Evolutionary conservation across 1,284 basidiomycete genomes (phyloP), one percentile per base, ranked within the genome.

Genomic region (Marasmius tenuissimus): DNA sequence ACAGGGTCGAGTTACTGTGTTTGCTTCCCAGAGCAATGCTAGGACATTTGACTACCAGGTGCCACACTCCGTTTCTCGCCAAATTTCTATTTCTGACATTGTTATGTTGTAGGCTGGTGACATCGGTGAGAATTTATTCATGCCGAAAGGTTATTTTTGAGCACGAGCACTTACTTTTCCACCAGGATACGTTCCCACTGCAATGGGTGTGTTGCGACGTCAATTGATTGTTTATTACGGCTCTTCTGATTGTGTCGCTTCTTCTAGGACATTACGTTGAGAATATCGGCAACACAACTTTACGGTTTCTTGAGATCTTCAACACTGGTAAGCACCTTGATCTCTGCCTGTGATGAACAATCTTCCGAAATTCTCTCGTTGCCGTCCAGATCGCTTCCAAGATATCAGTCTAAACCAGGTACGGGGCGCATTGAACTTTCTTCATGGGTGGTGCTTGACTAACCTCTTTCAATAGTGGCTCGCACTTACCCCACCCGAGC

Each of bases 41-140:
- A 72, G 85, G 50, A 92, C 89, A 0, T 91, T 87, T 71, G 82
- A 91, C 68, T 89, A 84, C 69, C 81, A 85, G 75, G 84, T 80
- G 62, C 53, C 69, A 27, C 37, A 14, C 35, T 20, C 33, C 57
- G 57, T 49, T 20, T 57, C 40, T 50, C 18, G 27, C 5, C 48
- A 16, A 34, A 27, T 3, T 40, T 34, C 35, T 57, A 33, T 53
- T 34, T 38, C 40, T 57, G 47, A 45, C 50, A 56, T 42, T 53
- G 38, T 10, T 71, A 67, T 35, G 14, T 56, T 39, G 18, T 65
- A 86, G 79, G 76, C 83, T 57, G 88, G 88, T 20, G 88, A 90
- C 68, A 82, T 90, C 61, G 86, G 83, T 78, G 69, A 63, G 76
- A 39, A 9, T 70, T 61, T 40, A 61, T 66, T 18, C 40, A 18